Percentiles rank a stretch among this genome's conserved stretches.
These are phyloP conservation scores for Mrakiaceae sp. DNA, from an alignment of 1,284 basidiomycete genomes.

Conservation along the genomic window DNA sequence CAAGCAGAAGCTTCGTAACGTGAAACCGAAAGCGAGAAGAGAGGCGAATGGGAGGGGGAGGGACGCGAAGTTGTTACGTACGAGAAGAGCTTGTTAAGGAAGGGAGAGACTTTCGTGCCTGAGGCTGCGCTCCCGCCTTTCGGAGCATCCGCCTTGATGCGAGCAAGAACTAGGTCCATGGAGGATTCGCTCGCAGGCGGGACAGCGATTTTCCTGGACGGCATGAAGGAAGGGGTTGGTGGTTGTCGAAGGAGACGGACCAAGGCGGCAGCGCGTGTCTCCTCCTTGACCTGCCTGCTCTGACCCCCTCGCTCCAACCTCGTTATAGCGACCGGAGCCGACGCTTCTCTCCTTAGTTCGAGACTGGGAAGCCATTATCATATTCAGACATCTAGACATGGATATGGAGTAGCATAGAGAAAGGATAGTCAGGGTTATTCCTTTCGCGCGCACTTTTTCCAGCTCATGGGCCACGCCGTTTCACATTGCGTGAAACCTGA, in stretches of 20 bases:
- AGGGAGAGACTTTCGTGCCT: constrained; percentile 53
- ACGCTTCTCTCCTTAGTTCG: too few species aligned
- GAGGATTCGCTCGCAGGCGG: neutral
- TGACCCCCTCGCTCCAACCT: too few species aligned
- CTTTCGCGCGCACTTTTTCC: too few species aligned
- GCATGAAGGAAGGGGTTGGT: neutral
- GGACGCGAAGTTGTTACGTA: constrained; percentile 31
- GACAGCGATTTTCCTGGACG: neutral
- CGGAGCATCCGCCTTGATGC: neutral
- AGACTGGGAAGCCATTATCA: too few species aligned
- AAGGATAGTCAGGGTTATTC: too few species aligned
- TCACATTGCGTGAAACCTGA: too few species aligned
- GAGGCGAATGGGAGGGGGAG: constrained; percentile 20
- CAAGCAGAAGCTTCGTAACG: neutral
- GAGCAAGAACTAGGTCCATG: neutral
- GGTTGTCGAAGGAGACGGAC: neutral
- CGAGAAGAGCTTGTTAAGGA: constrained; percentile 87
- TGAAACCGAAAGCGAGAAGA: neutral
- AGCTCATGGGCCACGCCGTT: too few species aligned
- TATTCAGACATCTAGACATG: too few species aligned
- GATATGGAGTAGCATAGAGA: too few species aligned
- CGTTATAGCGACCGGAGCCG: too few species aligned
- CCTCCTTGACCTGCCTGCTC: too few species aligned
- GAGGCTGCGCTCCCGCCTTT: constrained; percentile 16
- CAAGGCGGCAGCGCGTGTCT: too few species aligned